These are phyloP conservation scores for Trypanosoma avium DNA, from an alignment of 208 protist genomes.

Conservation along the genomic window DNA sequence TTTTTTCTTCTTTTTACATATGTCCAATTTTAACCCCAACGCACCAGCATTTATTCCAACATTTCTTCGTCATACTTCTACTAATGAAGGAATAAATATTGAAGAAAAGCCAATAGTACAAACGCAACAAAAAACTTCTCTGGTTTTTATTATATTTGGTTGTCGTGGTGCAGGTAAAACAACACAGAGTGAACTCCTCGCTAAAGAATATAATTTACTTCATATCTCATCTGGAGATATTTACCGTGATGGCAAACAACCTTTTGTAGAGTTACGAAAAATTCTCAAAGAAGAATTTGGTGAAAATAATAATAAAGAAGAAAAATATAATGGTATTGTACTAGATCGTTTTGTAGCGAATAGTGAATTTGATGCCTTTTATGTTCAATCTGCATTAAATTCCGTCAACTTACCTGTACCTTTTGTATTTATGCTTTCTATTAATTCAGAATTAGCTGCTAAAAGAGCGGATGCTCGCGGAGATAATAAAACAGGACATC, in stretches of 20 bases:
- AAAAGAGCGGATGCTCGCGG: constrained; percentile 51
- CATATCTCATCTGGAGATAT: constrained; percentile 69
- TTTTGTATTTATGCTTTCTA: constrained; percentile 75
- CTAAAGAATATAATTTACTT: constrained; percentile 71
- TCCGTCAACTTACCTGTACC: constrained; percentile 59
- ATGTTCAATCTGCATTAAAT: constrained; percentile 64
- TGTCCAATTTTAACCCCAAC: constrained; percentile 56
- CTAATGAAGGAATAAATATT: constrained; percentile 15
- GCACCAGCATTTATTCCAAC: constrained; percentile 62
- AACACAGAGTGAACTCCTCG: constrained; percentile 54
- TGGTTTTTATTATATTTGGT: constrained; percentile 81
- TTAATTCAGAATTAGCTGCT: constrained; percentile 59
- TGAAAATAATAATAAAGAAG: constrained; percentile 33
- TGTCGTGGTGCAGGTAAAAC: constrained; percentile 83
- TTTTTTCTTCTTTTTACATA: constrained; percentile 11
- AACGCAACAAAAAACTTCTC: constrained; percentile 27
- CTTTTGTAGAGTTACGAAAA: constrained; percentile 65
- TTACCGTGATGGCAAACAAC: constrained; percentile 69
- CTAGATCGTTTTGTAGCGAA: constrained; percentile 84
- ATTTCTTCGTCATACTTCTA: constrained; percentile 22
- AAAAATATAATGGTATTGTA: constrained; percentile 70
- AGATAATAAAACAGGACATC: constrained; percentile 46
- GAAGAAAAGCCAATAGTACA: constrained; percentile 12
- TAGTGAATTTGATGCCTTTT: constrained; percentile 83
- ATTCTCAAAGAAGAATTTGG: constrained; percentile 69